A percentile compares a stretch with the other conserved stretches of the same genome.
Evolutionary conservation across 2,329 filamentous ascomycete genomes (phyloP).

Genomic region (Phialophora verrucosa): DNA sequence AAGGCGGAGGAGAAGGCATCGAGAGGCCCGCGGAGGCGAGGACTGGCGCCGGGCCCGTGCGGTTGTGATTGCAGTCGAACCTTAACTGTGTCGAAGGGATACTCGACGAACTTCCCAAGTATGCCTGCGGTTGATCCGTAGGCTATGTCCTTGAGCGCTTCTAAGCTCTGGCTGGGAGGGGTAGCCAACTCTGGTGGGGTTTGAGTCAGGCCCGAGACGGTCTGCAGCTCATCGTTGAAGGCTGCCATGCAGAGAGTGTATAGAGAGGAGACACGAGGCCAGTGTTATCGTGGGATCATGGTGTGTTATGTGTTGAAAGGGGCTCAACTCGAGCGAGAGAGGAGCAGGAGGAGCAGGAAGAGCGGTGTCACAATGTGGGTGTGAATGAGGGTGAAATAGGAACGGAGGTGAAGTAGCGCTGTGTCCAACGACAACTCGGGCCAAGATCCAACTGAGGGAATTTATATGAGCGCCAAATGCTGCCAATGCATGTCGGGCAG

Average conservation of each 20-base stretch:
- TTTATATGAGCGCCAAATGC: conserved; percentile 3
- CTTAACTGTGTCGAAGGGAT: conserved; percentile 98
- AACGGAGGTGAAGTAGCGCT: conserved; percentile 3
- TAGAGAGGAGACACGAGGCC: conserved; percentile 26
- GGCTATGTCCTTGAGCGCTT: conserved; percentile 82
- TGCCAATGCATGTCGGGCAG: conserved; percentile 11
- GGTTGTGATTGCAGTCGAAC: conserved; percentile 96
- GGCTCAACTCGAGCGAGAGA: conserved; percentile 15
- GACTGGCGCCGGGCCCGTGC: conserved; percentile 64
- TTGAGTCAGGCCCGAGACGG: conserved; percentile 32
- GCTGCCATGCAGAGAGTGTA: conserved; percentile 34
- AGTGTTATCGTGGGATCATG: conserved; percentile 47
- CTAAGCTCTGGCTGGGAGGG: conserved; percentile 54
- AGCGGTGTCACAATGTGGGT: conserved; percentile 28
- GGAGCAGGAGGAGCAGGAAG: conserved; percentile 33
- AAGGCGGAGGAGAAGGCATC: conserved; percentile 82
- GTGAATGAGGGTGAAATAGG: conserved; percentile 8
- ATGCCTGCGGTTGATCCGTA: conserved; percentile 89
- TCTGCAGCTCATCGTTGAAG: conserved; percentile 34
- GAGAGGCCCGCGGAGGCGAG: conserved; percentile 67
- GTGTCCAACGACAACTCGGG: neutral
- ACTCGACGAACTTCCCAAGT: conserved; percentile 94
- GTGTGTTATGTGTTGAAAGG: conserved; percentile 39
- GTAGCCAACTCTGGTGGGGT: conserved; percentile 13
- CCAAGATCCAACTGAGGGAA: neutral